phyloP scores from a whole-genome alignment of 257 asterid genomes.

The Handroanthus guayacan region DNA sequence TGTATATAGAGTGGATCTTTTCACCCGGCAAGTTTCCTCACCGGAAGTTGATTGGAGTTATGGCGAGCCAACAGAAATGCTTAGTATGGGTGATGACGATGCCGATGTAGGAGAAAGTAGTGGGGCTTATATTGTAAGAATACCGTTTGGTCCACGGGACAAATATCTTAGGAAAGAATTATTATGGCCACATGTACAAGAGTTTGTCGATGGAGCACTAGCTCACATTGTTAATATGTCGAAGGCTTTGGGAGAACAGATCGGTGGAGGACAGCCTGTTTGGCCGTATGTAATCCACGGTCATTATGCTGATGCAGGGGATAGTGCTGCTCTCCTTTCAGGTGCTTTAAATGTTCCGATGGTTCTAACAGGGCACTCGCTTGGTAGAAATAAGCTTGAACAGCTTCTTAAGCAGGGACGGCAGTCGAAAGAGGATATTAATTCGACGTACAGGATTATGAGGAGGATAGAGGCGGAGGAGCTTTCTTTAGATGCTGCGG shows the following conservation, averaged over 20 bases:
- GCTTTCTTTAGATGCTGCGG: constrained; percentile 82
- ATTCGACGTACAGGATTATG: constrained; percentile 81
- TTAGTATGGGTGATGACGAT: constrained; percentile 61
- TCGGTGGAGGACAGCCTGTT: constrained; percentile 72
- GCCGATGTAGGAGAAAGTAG: constrained; percentile 74
- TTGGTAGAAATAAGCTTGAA: constrained; percentile 86
- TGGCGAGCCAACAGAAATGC: constrained; percentile 89
- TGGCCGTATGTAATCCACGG: constrained; percentile 91
- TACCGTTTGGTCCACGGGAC: constrained; percentile 84
- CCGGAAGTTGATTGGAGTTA: constrained; percentile 90
- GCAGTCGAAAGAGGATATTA: constrained; percentile 83
- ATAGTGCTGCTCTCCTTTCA: constrained; percentile 84
- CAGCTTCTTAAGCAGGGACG: constrained; percentile 85
- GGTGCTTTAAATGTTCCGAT: constrained; percentile 88
- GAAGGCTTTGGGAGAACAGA: constrained; percentile 77
- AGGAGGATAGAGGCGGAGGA: constrained; percentile 90
- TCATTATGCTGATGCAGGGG: constrained; percentile 94
- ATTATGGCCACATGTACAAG: constrained; percentile 81
- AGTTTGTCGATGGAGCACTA: constrained; percentile 84
- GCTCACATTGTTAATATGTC: constrained; percentile 83
- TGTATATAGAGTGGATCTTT: constrained; percentile 79
- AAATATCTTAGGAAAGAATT: constrained; percentile 73
- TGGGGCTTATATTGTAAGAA: constrained; percentile 78
- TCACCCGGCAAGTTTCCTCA: constrained; percentile 82
- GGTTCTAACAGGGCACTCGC: constrained; percentile 87